Evolutionary conservation across 2,329 filamentous ascomycete species (phyloP), one percentile per base, ranked within the genome.

Genomic region (Monilinia aucupariae): DNA sequence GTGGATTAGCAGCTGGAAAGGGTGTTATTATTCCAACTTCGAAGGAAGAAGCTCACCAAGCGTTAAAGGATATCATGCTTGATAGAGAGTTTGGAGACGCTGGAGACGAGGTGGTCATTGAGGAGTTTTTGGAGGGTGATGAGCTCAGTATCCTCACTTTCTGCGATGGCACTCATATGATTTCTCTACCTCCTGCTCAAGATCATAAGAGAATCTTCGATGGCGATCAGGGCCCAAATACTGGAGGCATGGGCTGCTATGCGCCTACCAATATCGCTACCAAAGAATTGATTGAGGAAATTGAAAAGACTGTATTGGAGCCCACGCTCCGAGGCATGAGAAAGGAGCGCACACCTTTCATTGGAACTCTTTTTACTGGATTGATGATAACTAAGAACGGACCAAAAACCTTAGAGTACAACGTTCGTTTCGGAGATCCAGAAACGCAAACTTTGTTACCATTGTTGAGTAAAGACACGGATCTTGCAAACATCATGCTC

Each of bases 221-320:
- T 72, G 91, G 90, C 61, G 93, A 97, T 74, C 82, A 85, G 56
- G 94, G 94, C 1, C 90, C 92, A 45, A 97, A 97, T 78, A 97
- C 94, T 2, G 94, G 93, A 64, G 94, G 94, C 48, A 97, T 97
- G 94, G 94, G 94, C 59, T 96, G 92, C 74, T 97, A 97, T 76
- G 92, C 92, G 20, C 90, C 90, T n/a, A 96, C 92, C 1, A 89
- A 85, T 67, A 87, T 92, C 70, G 87, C 88, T 37, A 89, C 88
- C 15, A 78, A 79, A 59, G 85, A 88, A 65, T 80, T 96, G n/a
- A 82, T 94, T 22, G 87, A 87, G 22, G 82, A 86, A 65, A 86
- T 99, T 65, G 88, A 97, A 73, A 81, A 82, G 62, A 89, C 89
- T 41, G 88, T 97, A 61, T 83, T 97, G n/a, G 85, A 92, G 74